Conservation (phyloP, 2,329 filamentous ascomycete genomes). For the Neurospora crassa region DNA sequence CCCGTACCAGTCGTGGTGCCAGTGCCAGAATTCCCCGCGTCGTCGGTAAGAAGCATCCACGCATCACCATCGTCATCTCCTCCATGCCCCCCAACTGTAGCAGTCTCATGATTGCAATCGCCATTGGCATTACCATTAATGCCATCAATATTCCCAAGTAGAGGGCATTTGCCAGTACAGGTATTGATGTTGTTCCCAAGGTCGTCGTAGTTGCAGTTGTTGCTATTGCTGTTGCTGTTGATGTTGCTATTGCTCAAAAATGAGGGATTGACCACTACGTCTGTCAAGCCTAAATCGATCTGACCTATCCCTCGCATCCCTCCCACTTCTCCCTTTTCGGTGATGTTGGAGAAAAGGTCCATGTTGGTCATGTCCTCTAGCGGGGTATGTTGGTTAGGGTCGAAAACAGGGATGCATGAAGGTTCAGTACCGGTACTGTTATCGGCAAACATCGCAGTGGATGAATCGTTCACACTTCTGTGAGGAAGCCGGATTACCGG, state of each 20-base stretch:
- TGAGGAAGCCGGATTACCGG: not conserved
- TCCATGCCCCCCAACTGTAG: not conserved
- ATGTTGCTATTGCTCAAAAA: not conserved
- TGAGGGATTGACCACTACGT: not conserved
- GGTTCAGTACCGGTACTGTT: not conserved
- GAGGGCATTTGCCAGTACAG: not conserved
- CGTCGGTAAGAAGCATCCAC: not conserved
- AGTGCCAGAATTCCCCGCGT: not conserved
- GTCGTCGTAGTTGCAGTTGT: not conserved
- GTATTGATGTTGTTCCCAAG: not conserved
- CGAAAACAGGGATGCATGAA: not conserved
- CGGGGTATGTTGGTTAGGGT: not conserved
- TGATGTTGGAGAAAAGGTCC: not conserved
- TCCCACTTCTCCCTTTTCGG: not conserved
- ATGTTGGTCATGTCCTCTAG: not conserved
- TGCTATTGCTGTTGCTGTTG: not conserved
- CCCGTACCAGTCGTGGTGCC: not conserved
- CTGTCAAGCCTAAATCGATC: not conserved
- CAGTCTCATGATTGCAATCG: not conserved
- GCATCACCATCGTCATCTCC: not conserved
- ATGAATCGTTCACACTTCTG: not conserved
- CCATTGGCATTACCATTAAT: not conserved
- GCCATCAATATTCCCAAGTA: not conserved
- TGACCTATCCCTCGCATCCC: not conserved
- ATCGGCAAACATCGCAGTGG: not conserved